Percentiles rank a stretch among this genome's conserved stretches.
phyloP scores from a whole-genome alignment of 2,329 filamentous ascomycete genomes.

The Juglanconis juglandina region DNA sequence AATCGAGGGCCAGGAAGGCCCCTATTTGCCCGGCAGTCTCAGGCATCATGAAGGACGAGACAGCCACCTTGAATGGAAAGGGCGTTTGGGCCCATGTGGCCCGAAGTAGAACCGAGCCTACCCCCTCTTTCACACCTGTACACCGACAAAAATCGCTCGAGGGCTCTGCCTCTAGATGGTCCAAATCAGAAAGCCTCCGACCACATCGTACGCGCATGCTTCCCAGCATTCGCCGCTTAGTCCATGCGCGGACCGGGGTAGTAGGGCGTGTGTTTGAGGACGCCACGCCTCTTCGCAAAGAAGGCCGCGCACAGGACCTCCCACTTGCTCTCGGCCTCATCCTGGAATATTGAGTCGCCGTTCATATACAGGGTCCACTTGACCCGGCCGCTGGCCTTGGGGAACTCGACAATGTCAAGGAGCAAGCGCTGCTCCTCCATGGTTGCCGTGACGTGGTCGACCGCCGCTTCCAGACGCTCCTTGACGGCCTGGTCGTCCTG shows the following conservation, averaged over 20 bases:
- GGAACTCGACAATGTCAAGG: not conserved
- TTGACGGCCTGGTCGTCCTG: not conserved
- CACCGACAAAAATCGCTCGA: too few species aligned
- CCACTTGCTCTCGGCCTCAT: not conserved
- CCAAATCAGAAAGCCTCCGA: too few species aligned
- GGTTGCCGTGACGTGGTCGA: not conserved
- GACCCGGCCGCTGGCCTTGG: not conserved
- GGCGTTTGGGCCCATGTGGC: too few species aligned
- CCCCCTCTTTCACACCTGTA: too few species aligned
- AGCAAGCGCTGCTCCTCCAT: not conserved
- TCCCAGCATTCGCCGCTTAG: too few species aligned
- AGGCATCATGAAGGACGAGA: too few species aligned
- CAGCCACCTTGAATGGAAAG: too few species aligned
- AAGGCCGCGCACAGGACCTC: not conserved
- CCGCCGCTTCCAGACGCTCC: not conserved
- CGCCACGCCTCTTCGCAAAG: not conserved
- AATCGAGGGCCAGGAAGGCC: too few species aligned
- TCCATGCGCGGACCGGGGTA: not conserved
- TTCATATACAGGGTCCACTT: conserved; percentile 3
- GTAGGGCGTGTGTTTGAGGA: not conserved
- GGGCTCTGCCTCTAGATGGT: too few species aligned
- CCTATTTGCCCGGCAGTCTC: too few species aligned
- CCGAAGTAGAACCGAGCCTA: too few species aligned
- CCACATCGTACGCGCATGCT: too few species aligned
- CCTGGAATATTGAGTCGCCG: not conserved